Percentiles rank a stretch among this genome's conserved stretches.
These are phyloP conservation scores for Jatropha curcas DNA, from an alignment of 345 rosid genomes.

Conservation along the genomic window DNA sequence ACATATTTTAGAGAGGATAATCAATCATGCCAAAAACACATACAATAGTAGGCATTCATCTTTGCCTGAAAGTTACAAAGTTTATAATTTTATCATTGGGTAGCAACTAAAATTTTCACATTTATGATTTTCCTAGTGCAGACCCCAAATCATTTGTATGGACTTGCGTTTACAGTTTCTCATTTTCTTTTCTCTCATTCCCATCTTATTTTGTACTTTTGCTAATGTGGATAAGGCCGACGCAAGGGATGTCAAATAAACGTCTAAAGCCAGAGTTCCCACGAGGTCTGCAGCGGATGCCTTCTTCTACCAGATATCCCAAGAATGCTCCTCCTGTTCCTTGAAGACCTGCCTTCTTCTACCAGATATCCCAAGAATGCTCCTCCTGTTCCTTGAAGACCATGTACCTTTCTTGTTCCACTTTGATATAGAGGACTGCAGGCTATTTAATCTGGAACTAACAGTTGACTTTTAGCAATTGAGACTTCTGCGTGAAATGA, in stretches of 20 bases:
- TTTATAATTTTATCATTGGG: background rate
- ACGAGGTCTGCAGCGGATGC: slow-evolving; percentile 63
- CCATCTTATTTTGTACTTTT: slow-evolving; percentile 3
- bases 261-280: slow-evolving; percentile 73
- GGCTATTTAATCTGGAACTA: slow-evolving; percentile 4
- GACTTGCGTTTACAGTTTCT: background rate
- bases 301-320: slow-evolving; percentile 75
- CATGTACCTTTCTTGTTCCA: background rate
- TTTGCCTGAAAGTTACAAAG: background rate
- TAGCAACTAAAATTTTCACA: background rate
- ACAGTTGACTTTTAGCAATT: background rate
- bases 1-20: background rate
- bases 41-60: background rate
- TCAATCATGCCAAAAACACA: background rate
- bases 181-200: background rate
- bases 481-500: background rate
- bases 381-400: slow-evolving; percentile 52
- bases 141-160: background rate
- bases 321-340: slow-evolving; percentile 55
- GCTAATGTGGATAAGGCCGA: slow-evolving; percentile 42
- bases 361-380: slow-evolving; percentile 71
- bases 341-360: slow-evolving; percentile 80
- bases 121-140: background rate
- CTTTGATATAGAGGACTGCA: background rate
- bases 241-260: slow-evolving; percentile 66